Conservation (phyloP, 257 asterid species). For the Lithospermum erythrorhizon region DNA sequence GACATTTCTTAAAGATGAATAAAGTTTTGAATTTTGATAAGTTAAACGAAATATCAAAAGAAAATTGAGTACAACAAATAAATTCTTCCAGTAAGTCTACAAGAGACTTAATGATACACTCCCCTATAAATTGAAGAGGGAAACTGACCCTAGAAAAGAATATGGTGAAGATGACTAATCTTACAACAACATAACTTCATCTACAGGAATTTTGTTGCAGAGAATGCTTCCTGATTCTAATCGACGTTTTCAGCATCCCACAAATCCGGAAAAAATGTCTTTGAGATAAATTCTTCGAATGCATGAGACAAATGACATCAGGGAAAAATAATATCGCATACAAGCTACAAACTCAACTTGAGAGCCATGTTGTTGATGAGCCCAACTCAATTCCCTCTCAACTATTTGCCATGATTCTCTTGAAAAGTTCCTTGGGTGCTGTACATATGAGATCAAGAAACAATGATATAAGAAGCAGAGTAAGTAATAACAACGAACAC, state of each 20-base stretch:
- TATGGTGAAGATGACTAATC: neutral
- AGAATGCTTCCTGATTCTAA: too few relatives aligned
- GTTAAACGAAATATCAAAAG: too few relatives aligned
- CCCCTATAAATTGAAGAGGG: neutral
- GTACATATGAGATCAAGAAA: conserved; percentile 17
- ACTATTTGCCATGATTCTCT: conserved; percentile 38
- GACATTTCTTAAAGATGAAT: too few relatives aligned
- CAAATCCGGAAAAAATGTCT: too few relatives aligned
- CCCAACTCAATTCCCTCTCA: conserved; percentile 6
- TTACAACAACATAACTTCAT: neutral
- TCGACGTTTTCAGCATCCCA: too few relatives aligned
- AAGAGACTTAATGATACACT: neutral
- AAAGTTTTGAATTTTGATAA: too few relatives aligned
- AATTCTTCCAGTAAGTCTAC: neutral
- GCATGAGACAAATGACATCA: neutral
- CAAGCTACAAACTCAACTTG: neutral
- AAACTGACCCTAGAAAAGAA: neutral
- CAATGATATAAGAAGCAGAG: neutral
- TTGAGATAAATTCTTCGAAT: too few relatives aligned
- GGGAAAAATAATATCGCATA: neutral
- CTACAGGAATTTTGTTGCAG: too few relatives aligned
- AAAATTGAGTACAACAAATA: neutral
- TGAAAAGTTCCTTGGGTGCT: conserved; percentile 84
- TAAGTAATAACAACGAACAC: conserved; percentile 1
- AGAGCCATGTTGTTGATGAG: neutral